Evolutionary conservation across 108 stramenopile species (phyloP), one percentile per base, ranked within the genome.

Genomic region (Stephanodiscus minutulus): DNA sequence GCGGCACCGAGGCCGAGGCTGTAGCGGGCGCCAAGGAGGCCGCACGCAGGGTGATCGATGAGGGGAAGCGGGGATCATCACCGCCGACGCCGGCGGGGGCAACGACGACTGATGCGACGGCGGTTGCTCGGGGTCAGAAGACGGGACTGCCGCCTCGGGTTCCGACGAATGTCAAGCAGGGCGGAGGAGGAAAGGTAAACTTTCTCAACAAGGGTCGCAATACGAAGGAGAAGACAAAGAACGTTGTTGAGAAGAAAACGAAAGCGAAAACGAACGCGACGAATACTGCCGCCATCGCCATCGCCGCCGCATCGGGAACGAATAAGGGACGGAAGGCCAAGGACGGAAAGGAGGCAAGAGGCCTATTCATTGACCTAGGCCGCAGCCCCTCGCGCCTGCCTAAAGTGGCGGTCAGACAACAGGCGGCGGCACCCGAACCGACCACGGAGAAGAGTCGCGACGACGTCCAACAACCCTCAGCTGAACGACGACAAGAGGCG

Each of bases 1-100:
- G 68, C 18, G 68, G 68, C n/a, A 68, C 68, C 17, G 55, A 68
- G n/a, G 68, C 54, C 35, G 68, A 68, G 29, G 68, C 68, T 1
- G 68, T 55, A 35, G 68, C 36, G 18, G 68, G 55, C 4, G 68
- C 68, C 21, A 68, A 37, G 68, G 36, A 24, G 54, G 68, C 44
- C 1, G 68, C 68, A 3, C 31, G 50, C 15, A 50, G 22, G 37
- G 54, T 68, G 9, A 13, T 68, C 9, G 57, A 58, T n/a, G 55
- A 68, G 31, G 31, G 20, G n/a, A 31, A 21, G 49, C 24, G 35
- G n/a, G 25, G 5, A 48, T 31, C 31, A 25, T 41, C 50, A 8
- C 48, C 17, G 2, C 8, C 56, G 29, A 31, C 56, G 10, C 1
- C 17, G 31, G 20, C 52, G 8, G 52, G 52, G 52, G 52, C 8